Conservation (phyloP, 805 yeast species). For the Cephaloascus fragrans region DNA sequence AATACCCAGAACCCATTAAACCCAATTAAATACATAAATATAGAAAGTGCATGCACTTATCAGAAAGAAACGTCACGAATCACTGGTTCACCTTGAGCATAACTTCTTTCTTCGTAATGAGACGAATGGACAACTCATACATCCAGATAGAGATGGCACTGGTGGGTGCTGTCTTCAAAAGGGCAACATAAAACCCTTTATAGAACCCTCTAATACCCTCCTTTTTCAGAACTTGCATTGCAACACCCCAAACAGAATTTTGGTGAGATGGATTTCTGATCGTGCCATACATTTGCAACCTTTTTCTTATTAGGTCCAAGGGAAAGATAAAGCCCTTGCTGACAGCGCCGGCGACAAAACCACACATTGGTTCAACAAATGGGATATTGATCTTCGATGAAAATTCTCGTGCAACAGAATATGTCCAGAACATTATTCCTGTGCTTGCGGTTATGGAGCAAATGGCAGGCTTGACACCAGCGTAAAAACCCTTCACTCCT, state of each 20-base stretch:
- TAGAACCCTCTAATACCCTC: conserved; percentile 69
- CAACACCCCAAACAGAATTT: conserved; percentile 13
- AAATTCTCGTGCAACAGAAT: conserved; percentile 39
- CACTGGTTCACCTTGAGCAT: too few species aligned
- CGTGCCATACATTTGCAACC: conserved; percentile 50
- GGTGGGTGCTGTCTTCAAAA: conserved; percentile 76
- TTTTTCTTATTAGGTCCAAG: conserved; percentile 69
- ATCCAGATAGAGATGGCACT: conserved; percentile 55
- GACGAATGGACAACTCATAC: conserved; percentile 34
- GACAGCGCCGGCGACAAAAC: conserved; percentile 66
- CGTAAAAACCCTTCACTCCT: conserved; percentile 37
- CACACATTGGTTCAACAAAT: conserved; percentile 46
- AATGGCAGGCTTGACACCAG: conserved; percentile 36
- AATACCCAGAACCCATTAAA: too few species aligned
- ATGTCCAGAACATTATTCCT: conserved; percentile 67
- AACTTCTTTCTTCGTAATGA: too few species aligned
- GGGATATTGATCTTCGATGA: conserved; percentile 20
- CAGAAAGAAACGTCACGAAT: too few species aligned
- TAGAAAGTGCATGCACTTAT: too few species aligned
- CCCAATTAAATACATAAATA: too few species aligned
- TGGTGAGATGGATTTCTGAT: conserved; percentile 6
- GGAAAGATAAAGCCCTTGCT: conserved; percentile 79
- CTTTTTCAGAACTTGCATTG: conserved; percentile 26
- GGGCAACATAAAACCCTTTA: conserved; percentile 61
- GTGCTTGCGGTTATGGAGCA: conserved; percentile 59